Percentiles rank a stretch among this genome's conserved stretches.
Conservation (phyloP, 345 rosid genomes). For the Lumnitzera littorea region DNA sequence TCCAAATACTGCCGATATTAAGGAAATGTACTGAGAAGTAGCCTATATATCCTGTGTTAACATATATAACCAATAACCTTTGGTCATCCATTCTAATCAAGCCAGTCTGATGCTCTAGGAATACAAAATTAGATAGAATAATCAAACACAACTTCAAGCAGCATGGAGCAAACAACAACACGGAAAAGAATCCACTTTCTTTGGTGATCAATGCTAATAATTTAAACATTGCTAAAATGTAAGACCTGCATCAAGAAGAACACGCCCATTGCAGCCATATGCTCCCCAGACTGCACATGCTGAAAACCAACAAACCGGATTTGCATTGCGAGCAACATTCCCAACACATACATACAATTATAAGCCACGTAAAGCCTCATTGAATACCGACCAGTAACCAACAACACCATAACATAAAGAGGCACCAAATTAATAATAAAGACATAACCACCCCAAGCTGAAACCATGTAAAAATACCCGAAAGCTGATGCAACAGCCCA, state of each 20-base stretch:
- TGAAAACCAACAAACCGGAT: constrained; percentile 97
- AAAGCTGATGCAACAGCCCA: constrained; percentile 94
- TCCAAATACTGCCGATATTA: no score
- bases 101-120: no score
- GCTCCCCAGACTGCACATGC: constrained; percentile 99
- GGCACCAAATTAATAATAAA: constrained; percentile 94
- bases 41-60: no score
- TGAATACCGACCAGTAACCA: constrained; percentile 91
- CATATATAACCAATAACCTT: no score
- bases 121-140: neutral
- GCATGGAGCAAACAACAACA: no score
- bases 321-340: constrained; percentile 99
- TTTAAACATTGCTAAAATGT: neutral
- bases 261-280: constrained; percentile 98
- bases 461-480: constrained; percentile 96
- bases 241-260: constrained; percentile 94
- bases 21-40: no score
- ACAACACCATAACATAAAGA: constrained; percentile 84
- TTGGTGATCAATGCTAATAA: neutral
- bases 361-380: constrained; percentile 91
- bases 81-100: no score
- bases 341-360: constrained; percentile 83
- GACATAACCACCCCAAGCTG: constrained; percentile 99
- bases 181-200: no score
- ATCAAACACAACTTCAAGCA: neutral